Conservation (phyloP, 768 basidiomycete species). For the Lepiota venenata region DNA sequence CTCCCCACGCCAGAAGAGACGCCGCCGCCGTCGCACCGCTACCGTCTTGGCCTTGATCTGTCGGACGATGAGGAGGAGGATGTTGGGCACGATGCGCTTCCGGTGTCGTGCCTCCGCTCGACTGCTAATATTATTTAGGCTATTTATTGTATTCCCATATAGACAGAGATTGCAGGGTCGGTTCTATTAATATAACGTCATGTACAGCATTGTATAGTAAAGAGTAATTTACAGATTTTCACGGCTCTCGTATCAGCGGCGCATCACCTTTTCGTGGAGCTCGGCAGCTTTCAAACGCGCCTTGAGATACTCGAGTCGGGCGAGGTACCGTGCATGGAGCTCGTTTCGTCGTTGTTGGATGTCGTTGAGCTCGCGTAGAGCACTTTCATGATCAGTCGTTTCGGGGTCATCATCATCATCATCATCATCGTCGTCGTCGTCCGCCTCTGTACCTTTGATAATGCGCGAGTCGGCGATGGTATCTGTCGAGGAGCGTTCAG, state of each 20-base stretch:
- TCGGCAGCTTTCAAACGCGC: conserved; percentile 78
- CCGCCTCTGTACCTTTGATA: conserved; percentile 14
- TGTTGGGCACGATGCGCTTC: neutral
- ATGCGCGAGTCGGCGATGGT: conserved; percentile 15
- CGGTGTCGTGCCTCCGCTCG: conserved; percentile 6
- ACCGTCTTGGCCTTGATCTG: neutral
- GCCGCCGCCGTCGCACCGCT: neutral
- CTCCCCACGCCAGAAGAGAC: conserved; percentile 12
- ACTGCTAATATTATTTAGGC: neutral
- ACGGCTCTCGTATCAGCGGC: no score
- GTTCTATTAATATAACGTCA: conserved; percentile 8
- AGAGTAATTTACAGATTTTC: no score
- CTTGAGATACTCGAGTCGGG: conserved; percentile 69
- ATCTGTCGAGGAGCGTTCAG: conserved; percentile 15
- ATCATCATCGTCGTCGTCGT: conserved; percentile 11
- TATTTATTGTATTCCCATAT: neutral
- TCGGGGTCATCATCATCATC: conserved; percentile 34
- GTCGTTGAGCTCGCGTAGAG: conserved; percentile 44
- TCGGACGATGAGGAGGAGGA: conserved; percentile 3
- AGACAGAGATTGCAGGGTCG: conserved; percentile 20
- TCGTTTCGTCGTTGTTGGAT: conserved; percentile 63
- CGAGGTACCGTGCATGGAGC: conserved; percentile 64
- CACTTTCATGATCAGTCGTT: conserved; percentile 11
- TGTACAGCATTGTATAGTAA: neutral
- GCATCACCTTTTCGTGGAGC: conserved; percentile 47